Evolutionary conservation across 768 basidiomycete genomes (phyloP), one percentile per base, ranked within the genome.

Genomic region (Sporobolomyces pararoseus): DNA sequence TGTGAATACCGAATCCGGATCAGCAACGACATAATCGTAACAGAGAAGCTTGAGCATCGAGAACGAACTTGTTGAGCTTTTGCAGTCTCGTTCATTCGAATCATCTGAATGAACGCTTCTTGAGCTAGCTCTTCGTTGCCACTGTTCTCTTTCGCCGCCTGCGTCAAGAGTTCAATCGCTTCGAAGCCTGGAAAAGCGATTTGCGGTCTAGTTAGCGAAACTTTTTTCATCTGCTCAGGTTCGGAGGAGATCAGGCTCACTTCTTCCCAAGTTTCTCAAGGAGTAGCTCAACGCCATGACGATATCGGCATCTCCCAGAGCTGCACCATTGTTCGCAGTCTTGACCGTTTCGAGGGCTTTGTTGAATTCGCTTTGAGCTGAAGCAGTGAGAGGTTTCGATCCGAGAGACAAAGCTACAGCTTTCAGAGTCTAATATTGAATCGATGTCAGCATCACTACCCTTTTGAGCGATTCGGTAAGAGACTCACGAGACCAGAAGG

Each of bases 61-160:
- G n/a, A 9, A 32, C 58, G 31, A 12, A 71, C 69, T 52, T 71
- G 63, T 47, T 68, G 70, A 4, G 69, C 69, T 21, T 32, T 27
- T 29, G 52, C 7, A 46, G 31, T n/a, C 31, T 68, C 60, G 19
- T 37, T 46, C 2, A 46, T 13, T 4, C 63, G 37, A 2, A 71
- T 35, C 54, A 66, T 68, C 23, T 62, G 66, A 32, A 66, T 4
- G 47, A 74, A 74, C 14, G 70, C 69, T 31, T 74, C 69, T 7
- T 50, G 39, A 49, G 63, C 42, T 13, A 74, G 59, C 27, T 68
- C 66, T 23, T 74, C 73, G 52, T 74, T 71, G 59, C 66, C 55
- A n/a, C 66, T 60, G 55, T 68, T 32, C 13, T 49, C 9, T 32
- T 59, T 32, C 3, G 64, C 47, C 0, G 73, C 69, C 10, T 47